Evolutionary conservation across 441 rosid genomes (phyloP).

Genomic region (Adansonia madagascariensis): DNA sequence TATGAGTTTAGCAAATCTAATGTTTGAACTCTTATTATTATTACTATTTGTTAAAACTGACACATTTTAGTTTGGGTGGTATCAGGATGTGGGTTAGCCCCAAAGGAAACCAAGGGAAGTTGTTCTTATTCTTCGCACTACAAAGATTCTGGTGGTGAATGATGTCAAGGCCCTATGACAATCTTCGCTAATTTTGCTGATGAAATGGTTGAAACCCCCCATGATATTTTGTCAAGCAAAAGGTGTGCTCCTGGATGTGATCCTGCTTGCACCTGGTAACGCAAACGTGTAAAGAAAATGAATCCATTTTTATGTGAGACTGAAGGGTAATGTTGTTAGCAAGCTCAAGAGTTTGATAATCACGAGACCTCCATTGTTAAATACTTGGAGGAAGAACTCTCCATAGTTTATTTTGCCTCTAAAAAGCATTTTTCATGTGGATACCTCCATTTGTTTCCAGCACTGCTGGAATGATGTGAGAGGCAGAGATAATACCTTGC

Average conservation of each 20-base stretch:
- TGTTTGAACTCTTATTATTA: neutral
- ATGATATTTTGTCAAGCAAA: slow-evolving; percentile 19
- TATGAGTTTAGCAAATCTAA: neutral
- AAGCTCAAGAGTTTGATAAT: slow-evolving; percentile 15
- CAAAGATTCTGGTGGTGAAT: slow-evolving; percentile 21
- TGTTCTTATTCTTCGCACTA: neutral
- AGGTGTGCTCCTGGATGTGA: slow-evolving; percentile 12
- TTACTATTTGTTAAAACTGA: neutral
- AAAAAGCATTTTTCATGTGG: neutral
- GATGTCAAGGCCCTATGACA: slow-evolving; percentile 23
- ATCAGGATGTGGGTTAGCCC: slow-evolving; percentile 42
- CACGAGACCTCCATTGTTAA: slow-evolving; percentile 5
- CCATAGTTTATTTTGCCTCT: neutral
- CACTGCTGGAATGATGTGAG: neutral
- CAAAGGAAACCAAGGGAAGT: slow-evolving; percentile 11
- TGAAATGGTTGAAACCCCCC: neutral
- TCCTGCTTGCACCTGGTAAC: slow-evolving; percentile 5
- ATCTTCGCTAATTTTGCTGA: slow-evolving; percentile 13
- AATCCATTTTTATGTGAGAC: slow-evolving; percentile 6
- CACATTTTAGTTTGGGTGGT: slow-evolving; percentile 13
- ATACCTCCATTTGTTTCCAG: neutral
- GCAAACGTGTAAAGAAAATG: slow-evolving; percentile 14
- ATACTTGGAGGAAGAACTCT: neutral
- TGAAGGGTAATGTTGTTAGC: slow-evolving; percentile 7
- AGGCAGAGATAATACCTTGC: neutral